Base-by-base conservation (phyloP, 1,284 basidiomycete species). In the Ustilago esculenta region DNA sequence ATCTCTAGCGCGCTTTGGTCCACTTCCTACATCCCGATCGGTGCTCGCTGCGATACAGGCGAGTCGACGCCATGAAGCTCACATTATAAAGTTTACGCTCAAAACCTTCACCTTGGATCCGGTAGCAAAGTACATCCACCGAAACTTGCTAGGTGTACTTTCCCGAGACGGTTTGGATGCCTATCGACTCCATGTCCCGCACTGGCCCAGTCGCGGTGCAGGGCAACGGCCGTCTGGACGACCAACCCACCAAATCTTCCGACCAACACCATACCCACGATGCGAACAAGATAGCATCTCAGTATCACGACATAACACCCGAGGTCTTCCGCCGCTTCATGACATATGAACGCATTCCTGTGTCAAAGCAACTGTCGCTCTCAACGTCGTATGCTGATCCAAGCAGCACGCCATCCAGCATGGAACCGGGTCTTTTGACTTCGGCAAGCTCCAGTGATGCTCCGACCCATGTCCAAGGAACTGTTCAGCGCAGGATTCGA, bases 291-390 rank as follows among this genome's bases (percentile, higher is more conserved):
- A 14, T 20, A 27, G 17, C 32, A 35, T 11, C 35, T 2, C 45
- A 25, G 11, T 33, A 21, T 12, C 50, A 30, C 35, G 54, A 58
- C 17, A 50, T 58, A 25, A 58, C 54, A 27, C 50, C 50, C 14
- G 54, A 65, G 20, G 41, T 65, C 20, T 53, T 65, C 25, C 61
- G 44, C 12, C 45, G 61, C 33, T 58, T 65, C 54, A 49, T 65
- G 61, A 54, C 41, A 27, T 57, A 54, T 37, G 61, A 65, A 30
- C 47, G 45, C 10, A 21, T 5, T 2, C 21, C n/a, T 4, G 7
- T 21, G 17, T 2, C 32, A 8, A 17, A 39, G 2, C 39, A 25
- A 5, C 7, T n/a, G 0, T 1, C 53, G 21, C 17, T 37, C 4
- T 14, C 49, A 8, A 17, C 15, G 3, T 15, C 35, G 8, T 17